Evolutionary conservation across 164 flowering plant genomes (phyloP).

Genomic region (Euptelea pleiosperma): DNA sequence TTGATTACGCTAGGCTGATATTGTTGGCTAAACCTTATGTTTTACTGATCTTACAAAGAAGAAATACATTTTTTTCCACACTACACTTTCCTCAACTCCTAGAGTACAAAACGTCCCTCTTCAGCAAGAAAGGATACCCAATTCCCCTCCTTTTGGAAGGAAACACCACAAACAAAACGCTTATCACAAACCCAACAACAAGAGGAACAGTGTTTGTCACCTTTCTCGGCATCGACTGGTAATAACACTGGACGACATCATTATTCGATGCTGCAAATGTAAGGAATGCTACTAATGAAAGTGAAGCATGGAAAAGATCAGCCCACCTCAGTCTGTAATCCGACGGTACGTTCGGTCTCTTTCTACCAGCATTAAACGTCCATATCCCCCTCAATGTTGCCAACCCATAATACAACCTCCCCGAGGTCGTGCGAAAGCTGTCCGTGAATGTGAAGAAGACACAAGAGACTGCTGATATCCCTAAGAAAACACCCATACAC

Average conservation of each 20-base stretch:
- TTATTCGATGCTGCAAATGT: conserved; percentile 40
- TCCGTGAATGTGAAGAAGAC: conserved; percentile 53
- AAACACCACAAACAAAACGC: conserved; percentile 50
- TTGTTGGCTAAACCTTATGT: too few relatives aligned
- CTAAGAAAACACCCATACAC: conserved; percentile 43
- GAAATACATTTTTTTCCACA: too few relatives aligned
- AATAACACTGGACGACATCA: conserved; percentile 45
- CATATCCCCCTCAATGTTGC: conserved; percentile 53
- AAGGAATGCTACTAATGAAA: conserved; percentile 45
- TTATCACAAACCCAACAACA: conserved; percentile 47
- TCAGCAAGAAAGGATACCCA: conserved; percentile 61
- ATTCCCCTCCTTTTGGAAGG: conserved; percentile 61
- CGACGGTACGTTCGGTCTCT: conserved; percentile 33
- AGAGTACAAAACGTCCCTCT: conserved; percentile 28
- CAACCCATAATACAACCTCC: conserved; percentile 52
- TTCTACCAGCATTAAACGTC: conserved; percentile 48
- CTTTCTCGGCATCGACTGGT: conserved; percentile 36
- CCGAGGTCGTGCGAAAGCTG: conserved; percentile 44
- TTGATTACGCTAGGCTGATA: too few relatives aligned
- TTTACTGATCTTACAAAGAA: too few relatives aligned
- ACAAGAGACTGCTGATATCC: conserved; percentile 35
- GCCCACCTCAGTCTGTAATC: conserved; percentile 47
- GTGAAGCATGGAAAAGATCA: conserved; percentile 45
- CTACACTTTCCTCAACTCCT: conserved; percentile 14
- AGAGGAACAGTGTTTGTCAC: conserved; percentile 49